Evolutionary conservation across 257 asterid genomes (phyloP).

Genomic region (Henckelia pumila): DNA sequence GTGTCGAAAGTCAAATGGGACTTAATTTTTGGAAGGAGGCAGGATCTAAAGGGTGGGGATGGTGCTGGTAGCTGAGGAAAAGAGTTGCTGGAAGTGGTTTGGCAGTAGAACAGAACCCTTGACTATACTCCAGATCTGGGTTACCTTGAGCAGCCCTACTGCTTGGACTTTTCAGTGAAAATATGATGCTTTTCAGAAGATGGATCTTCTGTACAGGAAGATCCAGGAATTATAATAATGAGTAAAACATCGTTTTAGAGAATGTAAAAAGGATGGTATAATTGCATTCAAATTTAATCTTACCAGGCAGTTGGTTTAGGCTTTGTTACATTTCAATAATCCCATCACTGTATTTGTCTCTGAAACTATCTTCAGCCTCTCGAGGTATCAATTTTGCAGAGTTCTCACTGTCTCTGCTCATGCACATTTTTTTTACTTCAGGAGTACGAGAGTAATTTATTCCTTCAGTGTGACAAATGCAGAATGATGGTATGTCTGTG

Average conservation of each 20-base stretch:
- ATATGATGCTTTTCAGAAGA: neutral
- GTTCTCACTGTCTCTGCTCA: slow-evolving; percentile 26
- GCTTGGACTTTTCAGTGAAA: neutral
- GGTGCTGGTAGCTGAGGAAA: neutral
- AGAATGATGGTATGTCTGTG: slow-evolving; percentile 85
- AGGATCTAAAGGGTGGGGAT: neutral
- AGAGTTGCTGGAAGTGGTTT: neutral
- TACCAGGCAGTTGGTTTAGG: neutral
- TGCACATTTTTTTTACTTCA: slow-evolving; percentile 37
- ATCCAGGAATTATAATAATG: neutral
- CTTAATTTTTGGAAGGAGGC: neutral
- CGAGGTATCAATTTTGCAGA: neutral
- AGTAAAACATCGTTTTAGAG: neutral
- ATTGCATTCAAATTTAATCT: neutral
- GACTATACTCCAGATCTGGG: neutral
- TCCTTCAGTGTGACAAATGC: slow-evolving; percentile 99
- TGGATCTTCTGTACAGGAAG: neutral
- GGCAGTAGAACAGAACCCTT: neutral
- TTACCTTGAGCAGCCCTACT: neutral
- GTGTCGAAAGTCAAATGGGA: neutral
- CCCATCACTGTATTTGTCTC: neutral
- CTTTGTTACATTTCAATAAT: neutral
- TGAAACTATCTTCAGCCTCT: neutral
- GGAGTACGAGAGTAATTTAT: slow-evolving; percentile 97
- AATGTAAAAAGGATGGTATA: neutral